Base-by-base conservation (phyloP, 164 flowering plant species). In the Kingdonia uniflora region DNA sequence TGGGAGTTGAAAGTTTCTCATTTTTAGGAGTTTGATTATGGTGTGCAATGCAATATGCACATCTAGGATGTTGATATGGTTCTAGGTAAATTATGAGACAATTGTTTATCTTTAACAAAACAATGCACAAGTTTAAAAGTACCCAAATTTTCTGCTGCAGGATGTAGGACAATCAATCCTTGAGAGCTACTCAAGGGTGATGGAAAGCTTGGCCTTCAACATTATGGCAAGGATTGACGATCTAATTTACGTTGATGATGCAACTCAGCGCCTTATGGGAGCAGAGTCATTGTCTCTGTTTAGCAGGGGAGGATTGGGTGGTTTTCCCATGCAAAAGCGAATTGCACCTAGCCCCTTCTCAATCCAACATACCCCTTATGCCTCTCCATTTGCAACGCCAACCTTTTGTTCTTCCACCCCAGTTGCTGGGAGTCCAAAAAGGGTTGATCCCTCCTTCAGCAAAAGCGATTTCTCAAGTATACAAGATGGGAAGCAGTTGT, bases 111-210 rank as follows among this genome's bases (percentile, higher is more conserved):
- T 14, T 16, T 41, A 41, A 4, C 12, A 41, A 3, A 14, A 41
- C 44, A 41, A 14, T 3, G 44, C 15, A 11, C 29, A 20, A 21
- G 29, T 21, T 47, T 47, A 7, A 21, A 21, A 47, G 26, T 47
- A 8, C 10, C 12, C 51, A 21, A n/a, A 14, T 39, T 45, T 46
- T 21, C 13, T 33, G 16, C 59, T 63, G 65, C 74, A 87, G 95
- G 95, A 87, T 76, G 87, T 87, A 13, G 95, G 95, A 29, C 80
- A 87, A 33, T 69, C 95, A 2, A 82, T 87, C 51, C 86, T 84
- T n/a, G 95, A 84, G 66, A 82, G 92, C 76, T 87, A 87, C 65
- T 87, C 95, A 1, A 80, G 95, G 68, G 86, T 81, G 57, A 56
- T 87, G 76, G 89, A 87, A 57, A 78, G 85, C 70, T 69, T 87